Evolutionary conservation across 1,139 yeast species (phyloP).

Genomic region (Yamadazyma dendronema): DNA sequence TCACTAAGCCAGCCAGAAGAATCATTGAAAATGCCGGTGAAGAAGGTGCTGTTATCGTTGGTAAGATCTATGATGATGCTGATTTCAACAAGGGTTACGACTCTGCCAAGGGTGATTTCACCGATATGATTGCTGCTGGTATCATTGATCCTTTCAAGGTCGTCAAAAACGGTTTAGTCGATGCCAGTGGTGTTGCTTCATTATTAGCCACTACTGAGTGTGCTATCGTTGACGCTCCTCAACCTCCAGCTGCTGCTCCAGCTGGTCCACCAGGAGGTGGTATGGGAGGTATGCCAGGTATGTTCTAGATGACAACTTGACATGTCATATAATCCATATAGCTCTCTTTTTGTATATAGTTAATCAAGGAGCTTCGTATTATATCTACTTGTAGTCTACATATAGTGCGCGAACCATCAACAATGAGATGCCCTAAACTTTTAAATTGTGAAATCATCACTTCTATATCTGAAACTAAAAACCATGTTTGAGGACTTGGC

Average conservation of each 20-base stretch:
- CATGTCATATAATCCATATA: constrained; percentile 2
- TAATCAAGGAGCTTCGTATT: constrained; percentile 7
- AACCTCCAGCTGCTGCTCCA: constrained; percentile 74
- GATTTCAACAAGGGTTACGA: constrained; percentile 93
- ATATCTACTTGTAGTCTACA: background rate
- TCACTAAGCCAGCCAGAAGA: constrained; percentile 94
- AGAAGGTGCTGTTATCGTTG: constrained; percentile 97
- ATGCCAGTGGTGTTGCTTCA: constrained; percentile 98
- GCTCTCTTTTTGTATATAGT: constrained; percentile 13
- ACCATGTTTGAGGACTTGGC: constrained; percentile 6
- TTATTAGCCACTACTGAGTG: constrained; percentile 98
- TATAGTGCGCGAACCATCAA: background rate
- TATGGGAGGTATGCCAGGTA: constrained; percentile 44
- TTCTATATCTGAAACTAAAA: background rate
- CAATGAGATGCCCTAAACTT: constrained; percentile 4
- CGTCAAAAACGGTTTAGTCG: constrained; percentile 94
- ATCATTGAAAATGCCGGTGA: constrained; percentile 98
- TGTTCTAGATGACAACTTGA: constrained; percentile 19
- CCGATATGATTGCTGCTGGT: constrained; percentile 97
- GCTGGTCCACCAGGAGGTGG: constrained; percentile 61
- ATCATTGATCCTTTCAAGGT: constrained; percentile 99
- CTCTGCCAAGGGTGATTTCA: constrained; percentile 89
- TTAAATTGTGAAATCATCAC: no score
- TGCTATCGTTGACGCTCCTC: constrained; percentile 97
- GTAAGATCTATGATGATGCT: constrained; percentile 84